phyloP scores from a whole-genome alignment of 1,284 basidiomycete species.

The Marasmius oreades region DNA sequence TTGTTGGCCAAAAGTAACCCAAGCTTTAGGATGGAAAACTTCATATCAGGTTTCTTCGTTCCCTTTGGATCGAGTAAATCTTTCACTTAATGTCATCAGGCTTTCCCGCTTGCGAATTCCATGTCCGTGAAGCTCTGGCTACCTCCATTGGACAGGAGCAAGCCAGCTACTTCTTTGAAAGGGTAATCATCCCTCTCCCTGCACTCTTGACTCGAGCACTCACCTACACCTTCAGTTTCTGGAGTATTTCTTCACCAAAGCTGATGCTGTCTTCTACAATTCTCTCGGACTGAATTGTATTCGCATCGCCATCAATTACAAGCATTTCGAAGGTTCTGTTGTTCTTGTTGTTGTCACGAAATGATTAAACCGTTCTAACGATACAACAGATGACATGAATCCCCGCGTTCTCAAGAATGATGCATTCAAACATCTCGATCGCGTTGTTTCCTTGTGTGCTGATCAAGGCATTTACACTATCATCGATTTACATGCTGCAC shows the following conservation, averaged over 20 bases:
- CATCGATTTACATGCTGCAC: constrained; percentile 57
- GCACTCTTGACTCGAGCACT: not conserved
- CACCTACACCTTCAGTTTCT: constrained; percentile 56
- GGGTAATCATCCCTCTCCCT: constrained; percentile 28
- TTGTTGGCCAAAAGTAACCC: not conserved
- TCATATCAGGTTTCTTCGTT: constrained; percentile 37
- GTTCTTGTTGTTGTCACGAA: not conserved
- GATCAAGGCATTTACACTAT: constrained; percentile 53
- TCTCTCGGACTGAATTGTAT: constrained; percentile 61
- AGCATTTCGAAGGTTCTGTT: constrained; percentile 48
- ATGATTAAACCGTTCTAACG: not conserved
- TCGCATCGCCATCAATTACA: constrained; percentile 56
- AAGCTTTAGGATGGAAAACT: constrained; percentile 51
- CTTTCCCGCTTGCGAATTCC: constrained; percentile 58
- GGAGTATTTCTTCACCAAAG: constrained; percentile 60
- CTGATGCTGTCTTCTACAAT: constrained; percentile 59
- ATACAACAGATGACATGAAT: constrained; percentile 47
- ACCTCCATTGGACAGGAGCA: constrained; percentile 63
- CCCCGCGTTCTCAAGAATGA: constrained; percentile 49
- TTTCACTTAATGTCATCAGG: constrained; percentile 44
- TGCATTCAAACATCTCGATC: constrained; percentile 51
- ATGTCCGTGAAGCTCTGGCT: constrained; percentile 63
- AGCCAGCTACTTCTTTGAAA: constrained; percentile 71
- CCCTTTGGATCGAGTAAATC: not conserved
- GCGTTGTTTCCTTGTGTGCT: constrained; percentile 58